Evolutionary conservation across 768 basidiomycete species (phyloP), one percentile per base, ranked within the genome.

Genomic region (Amanita polypyramis): DNA sequence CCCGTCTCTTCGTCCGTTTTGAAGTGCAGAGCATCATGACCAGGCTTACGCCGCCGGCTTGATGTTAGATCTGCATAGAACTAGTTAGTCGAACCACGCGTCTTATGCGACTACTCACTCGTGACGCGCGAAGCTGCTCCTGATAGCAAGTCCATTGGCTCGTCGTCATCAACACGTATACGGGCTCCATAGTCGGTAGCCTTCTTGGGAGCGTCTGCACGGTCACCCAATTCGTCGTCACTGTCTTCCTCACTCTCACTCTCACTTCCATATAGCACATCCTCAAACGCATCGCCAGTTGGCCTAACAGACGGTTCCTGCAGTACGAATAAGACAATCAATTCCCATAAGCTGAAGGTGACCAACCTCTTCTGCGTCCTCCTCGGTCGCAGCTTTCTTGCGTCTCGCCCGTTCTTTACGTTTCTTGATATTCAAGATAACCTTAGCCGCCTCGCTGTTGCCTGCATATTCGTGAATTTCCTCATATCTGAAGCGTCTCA

Each of bases 211-310:
- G 58, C 54, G 8, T 55, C 27, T 6, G 11, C 30, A 25, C n/a
- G 37, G 27, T 53, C 51, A 30, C 60, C 54, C 11, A 65, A 58
- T 44, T 68, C 72, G 46, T 85, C 80, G 37, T 79, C 77, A 35
- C 84, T 79, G 52, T 82, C 82, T 2, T 81, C 85, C 27, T 85
- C 65, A n/a, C n/a, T n/a, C 58, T 97, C 94, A 55, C 89, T 92
- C 59, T 98, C 96, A 59, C 91, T 95, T 35, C 93, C 94, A 61
- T 98, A 98, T 21, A 99, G 70, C 0, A 97, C 90, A 59, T 99
- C 94, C 61, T 99, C 94, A 54, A 98, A 99, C 0, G 94, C 93
- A 60, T 93, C 86, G 12, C 91, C 89, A 30, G 78, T 70, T 14
- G 70, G 70, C 59, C 80, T 80, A 14, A 59, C 58, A 23, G 65